A percentile compares a stretch with the other conserved stretches of the same genome.
phyloP scores from a whole-genome alignment of 495 filamentous ascomycete species.

The Ascobolus immersus region DNA sequence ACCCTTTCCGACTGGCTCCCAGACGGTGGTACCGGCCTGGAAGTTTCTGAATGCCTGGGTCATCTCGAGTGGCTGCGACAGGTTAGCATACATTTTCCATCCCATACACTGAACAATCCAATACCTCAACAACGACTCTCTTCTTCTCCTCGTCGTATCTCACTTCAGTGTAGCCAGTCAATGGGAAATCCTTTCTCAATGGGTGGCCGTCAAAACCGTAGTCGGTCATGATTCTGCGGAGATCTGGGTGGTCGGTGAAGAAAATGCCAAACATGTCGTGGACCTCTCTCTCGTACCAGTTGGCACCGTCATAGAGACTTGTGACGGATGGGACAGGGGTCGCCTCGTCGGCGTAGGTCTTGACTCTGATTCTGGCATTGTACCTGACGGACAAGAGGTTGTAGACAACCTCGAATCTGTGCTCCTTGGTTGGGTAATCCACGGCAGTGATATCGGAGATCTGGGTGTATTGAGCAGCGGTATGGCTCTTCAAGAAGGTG shows the following conservation, averaged over 20 bases:
- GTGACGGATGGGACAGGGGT: constrained; percentile 79
- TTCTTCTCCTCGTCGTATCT: constrained; percentile 99
- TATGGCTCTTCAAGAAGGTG: constrained; percentile 85
- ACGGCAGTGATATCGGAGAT: constrained; percentile 77
- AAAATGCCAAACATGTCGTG: constrained; percentile 97
- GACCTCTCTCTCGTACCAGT: constrained; percentile 97
- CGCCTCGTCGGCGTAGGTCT: constrained; percentile 96
- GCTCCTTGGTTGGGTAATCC: constrained; percentile 79
- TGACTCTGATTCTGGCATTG: constrained; percentile 88
- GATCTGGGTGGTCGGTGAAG: constrained; percentile 82
- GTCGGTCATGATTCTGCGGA: constrained; percentile 96
- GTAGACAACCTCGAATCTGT: constrained; percentile 96
- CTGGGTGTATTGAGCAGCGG: constrained; percentile 85
- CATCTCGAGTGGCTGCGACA: constrained; percentile 79
- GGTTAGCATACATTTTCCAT: too few species aligned
- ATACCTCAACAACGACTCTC: constrained; percentile 86
- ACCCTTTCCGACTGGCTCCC: constrained; percentile 82
- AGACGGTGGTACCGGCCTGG: constrained; percentile 52
- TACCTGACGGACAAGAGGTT: constrained; percentile 85
- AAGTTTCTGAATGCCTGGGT: constrained; percentile 96
- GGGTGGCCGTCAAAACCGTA: constrained; percentile 99
- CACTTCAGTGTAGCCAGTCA: constrained; percentile 97
- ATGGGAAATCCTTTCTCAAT: constrained; percentile 87
- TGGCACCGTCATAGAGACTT: constrained; percentile 69
- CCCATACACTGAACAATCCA: too few species aligned